Conservation (phyloP, 2,329 filamentous ascomycete species). For the Colletotrichum gigasporum region DNA sequence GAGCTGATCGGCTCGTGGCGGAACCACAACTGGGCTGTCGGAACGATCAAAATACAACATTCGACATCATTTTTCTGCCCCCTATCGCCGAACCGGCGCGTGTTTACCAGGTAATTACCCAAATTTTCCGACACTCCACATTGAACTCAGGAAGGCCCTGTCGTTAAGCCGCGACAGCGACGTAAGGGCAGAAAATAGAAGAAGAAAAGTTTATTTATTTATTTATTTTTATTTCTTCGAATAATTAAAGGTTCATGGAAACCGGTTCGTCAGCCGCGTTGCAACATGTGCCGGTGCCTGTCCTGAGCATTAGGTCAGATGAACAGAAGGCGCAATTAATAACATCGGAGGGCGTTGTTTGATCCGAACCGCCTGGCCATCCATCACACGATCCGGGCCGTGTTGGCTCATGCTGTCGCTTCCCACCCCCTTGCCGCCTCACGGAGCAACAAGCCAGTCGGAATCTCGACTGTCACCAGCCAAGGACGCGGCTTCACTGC, state of each 20-base stretch:
- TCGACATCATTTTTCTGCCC: neutral
- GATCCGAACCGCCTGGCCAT: neutral
- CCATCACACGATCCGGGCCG: conserved; percentile 1
- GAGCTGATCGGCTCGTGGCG: neutral
- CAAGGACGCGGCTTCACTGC: neutral
- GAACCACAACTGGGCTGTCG: neutral
- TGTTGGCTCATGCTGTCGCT: neutral
- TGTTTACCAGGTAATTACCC: neutral
- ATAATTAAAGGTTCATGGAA: neutral
- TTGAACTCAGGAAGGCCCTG: neutral
- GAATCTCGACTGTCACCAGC: neutral
- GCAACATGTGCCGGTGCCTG: neutral
- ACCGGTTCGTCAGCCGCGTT: neutral
- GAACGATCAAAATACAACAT: neutral
- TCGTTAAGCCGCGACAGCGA: neutral
- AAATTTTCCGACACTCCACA: neutral
- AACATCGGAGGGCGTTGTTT: neutral
- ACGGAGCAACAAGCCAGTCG: conserved; percentile 11
- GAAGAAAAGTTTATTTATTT: neutral
- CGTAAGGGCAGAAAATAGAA: neutral
- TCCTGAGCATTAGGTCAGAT: neutral
- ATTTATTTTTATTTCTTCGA: no score
- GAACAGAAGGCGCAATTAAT: no score
- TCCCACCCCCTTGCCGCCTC: conserved; percentile 1
- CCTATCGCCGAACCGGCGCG: neutral